Base-by-base conservation (phyloP, 1,284 basidiomycete genomes). In the Phellopilus nigrolimitatus region DNA sequence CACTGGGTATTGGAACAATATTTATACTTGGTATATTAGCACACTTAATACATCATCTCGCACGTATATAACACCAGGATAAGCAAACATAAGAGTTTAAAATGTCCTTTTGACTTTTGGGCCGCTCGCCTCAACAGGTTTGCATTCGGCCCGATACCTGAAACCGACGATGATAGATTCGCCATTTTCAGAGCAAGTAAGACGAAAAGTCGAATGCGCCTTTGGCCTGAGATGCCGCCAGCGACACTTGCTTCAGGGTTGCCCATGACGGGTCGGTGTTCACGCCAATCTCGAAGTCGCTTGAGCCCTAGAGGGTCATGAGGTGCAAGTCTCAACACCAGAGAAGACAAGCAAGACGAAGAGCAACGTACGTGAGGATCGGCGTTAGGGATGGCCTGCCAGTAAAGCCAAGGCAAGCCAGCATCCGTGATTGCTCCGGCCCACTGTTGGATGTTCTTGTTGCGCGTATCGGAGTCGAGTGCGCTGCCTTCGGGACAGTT, bases 381-480 rank as follows among this genome's bases (percentile, higher is more conserved):
- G 8, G 55, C 43, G 34, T 58, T 58, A 5, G 55, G 57, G 6
- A 58, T 49, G 4, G 56, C 55, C 39, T 58, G 55, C 64, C 65
- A 67, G 51, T 63, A 61, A 49, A 65, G 55, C 62, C 60, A 62
- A 4, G 62, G 59, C 7, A 66, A 50, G 4, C 61, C 60, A n/a
- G 60, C 57, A 4, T 50, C 44, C 5, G 59, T 61, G 49, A 71
- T 68, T 12, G 62, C 60, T 9, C 47, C 40, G 9, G 67, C 66
- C 51, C 66, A 70, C 12, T 49, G 55, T 51, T 61, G 36, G 50
- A 71, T 64, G 55, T 68, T 67, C 15, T 25, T 39, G 54, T 66
- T 64, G 30, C 66, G 63, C 22, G 59, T 60, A 28, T 39, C 47
- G 6, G 56, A 47, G 15, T 54, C 47, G 34, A 66, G 62, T 7